Evolutionary conservation across 352 stramenopile genomes (phyloP).

Genomic region (Halophytophthora polymorphica): DNA sequence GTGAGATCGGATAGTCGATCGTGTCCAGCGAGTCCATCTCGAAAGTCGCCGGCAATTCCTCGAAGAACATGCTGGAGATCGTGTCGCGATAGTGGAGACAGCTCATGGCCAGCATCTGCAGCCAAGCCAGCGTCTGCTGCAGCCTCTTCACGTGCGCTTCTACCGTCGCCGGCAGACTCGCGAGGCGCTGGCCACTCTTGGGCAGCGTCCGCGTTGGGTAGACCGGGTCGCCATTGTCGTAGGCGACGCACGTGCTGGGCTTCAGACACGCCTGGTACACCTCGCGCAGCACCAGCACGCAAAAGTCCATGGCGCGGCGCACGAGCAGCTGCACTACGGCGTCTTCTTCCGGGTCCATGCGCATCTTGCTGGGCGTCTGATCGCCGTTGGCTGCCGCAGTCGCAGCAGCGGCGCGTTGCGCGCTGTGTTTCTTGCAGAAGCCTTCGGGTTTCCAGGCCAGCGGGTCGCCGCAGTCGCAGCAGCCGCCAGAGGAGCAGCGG

Average conservation of each 20-base stretch:
- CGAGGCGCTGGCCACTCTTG: conserved; percentile 37
- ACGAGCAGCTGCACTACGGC: conserved; percentile 44
- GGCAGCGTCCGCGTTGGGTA: conserved; percentile 32
- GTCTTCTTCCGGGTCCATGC: conserved; percentile 39
- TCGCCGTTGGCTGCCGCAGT: conserved; percentile 1
- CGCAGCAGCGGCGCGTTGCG: conserved; percentile 3
- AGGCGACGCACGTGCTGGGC: conserved; percentile 13
- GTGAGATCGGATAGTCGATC: too few species aligned
- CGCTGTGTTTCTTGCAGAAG: conserved; percentile 73
- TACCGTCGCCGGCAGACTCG: conserved; percentile 37
- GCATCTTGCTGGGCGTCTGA: conserved; percentile 9
- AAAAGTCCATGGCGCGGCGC: conserved; percentile 44
- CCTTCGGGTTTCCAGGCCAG: conserved; percentile 73
- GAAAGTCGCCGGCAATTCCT: conserved; percentile 51
- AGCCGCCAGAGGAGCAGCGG: conserved; percentile 73
- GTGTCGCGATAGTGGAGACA: conserved; percentile 66
- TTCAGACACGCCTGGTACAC: conserved; percentile 52
- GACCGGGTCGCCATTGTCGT: conserved; percentile 33
- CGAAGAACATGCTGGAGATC: conserved; percentile 56
- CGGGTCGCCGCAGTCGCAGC: conserved; percentile 80
- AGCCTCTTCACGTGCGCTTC: conserved; percentile 59
- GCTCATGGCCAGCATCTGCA: conserved; percentile 71
- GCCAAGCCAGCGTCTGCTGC: conserved; percentile 56
- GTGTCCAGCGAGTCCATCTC: conserved; percentile 28
- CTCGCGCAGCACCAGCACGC: conserved; percentile 53